These are phyloP conservation scores for Botrytis byssoidea DNA, from an alignment of 2,329 filamentous ascomycete genomes.

Conservation along the genomic window DNA sequence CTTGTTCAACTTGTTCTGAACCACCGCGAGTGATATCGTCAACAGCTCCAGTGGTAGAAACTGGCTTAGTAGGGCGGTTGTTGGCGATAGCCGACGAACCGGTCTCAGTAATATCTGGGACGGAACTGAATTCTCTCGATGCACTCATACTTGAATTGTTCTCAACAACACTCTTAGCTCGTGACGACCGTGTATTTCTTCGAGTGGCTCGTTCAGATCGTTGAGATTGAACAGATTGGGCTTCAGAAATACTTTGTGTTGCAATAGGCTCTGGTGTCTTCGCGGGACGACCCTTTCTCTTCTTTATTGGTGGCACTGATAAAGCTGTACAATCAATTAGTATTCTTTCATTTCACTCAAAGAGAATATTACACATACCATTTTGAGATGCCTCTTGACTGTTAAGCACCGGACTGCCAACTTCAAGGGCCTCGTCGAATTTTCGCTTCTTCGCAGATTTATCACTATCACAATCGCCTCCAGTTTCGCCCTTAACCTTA, in stretches of 20 bases:
- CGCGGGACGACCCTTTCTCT: constrained; percentile 19
- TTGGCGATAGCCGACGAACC: neutral
- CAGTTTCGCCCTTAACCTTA: neutral
- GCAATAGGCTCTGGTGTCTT: constrained; percentile 13
- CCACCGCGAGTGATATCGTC: constrained; percentile 4
- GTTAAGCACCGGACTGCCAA: constrained; percentile 28
- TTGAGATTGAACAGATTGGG: neutral
- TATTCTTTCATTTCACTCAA: neutral
- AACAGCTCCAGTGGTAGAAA: constrained; percentile 17
- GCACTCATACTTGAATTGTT: neutral
- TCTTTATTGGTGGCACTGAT: constrained; percentile 24
- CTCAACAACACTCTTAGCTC: constrained; percentile 23
- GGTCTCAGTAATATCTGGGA: neutral
- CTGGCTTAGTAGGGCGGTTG: neutral
- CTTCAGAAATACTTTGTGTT: neutral
- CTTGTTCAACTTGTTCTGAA: neutral
- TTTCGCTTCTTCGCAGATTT: constrained; percentile 30
- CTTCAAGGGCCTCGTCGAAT: constrained; percentile 21
- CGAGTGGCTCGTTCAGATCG: neutral
- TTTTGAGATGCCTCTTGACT: constrained; percentile 27
- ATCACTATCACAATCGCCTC: neutral
- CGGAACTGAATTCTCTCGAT: neutral
- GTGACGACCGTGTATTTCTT: neutral
- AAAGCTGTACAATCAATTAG: neutral
- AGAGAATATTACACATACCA: constrained; percentile 13